Evolutionary conservation across 1,139 yeast genomes (phyloP).

Genomic region (Saccharomycopsis phalli): DNA sequence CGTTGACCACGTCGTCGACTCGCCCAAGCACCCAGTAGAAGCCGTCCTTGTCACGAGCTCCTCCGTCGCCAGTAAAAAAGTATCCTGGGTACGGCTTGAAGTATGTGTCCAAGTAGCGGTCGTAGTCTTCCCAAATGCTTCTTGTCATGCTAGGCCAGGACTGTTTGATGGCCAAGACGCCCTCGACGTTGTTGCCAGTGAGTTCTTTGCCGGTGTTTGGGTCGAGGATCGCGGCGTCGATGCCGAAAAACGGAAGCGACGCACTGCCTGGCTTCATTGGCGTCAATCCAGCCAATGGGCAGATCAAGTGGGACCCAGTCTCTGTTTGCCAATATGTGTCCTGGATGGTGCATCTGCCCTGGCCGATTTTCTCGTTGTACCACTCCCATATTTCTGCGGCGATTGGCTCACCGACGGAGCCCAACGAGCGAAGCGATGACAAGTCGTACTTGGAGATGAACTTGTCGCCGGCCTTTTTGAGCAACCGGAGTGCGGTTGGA

Average conservation of each 20-base stretch:
- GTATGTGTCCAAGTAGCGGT: constrained; percentile 86
- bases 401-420: constrained; percentile 98
- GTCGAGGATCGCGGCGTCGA: constrained; percentile 82
- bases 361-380: constrained; percentile 91
- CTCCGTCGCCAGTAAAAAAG: constrained; percentile 98
- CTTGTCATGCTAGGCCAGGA: constrained; percentile 99
- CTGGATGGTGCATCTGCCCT: constrained; percentile 73
- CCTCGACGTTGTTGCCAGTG: constrained; percentile 87
- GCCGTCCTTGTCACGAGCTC: constrained; percentile 95
- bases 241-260: constrained; percentile 92
- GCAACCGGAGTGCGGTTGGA: constrained; percentile 92
- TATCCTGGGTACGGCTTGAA: constrained; percentile 92
- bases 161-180: constrained; percentile 81
- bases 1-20: constrained; percentile 97
- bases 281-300: constrained; percentile 89
- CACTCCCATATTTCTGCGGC: constrained; percentile 98
- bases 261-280: constrained; percentile 98
- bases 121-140: constrained; percentile 87
- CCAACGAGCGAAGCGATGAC: constrained; percentile 85
- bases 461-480: constrained; percentile 86
- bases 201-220: constrained; percentile 84
- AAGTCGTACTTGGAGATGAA: constrained; percentile 82
- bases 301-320: constrained; percentile 92
- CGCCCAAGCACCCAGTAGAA: constrained; percentile 98
- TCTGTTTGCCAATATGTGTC: constrained; percentile 99